Evolutionary conservation across 768 basidiomycete genomes (phyloP).

Genomic region (Rhodotorula sphaerocarpa): DNA sequence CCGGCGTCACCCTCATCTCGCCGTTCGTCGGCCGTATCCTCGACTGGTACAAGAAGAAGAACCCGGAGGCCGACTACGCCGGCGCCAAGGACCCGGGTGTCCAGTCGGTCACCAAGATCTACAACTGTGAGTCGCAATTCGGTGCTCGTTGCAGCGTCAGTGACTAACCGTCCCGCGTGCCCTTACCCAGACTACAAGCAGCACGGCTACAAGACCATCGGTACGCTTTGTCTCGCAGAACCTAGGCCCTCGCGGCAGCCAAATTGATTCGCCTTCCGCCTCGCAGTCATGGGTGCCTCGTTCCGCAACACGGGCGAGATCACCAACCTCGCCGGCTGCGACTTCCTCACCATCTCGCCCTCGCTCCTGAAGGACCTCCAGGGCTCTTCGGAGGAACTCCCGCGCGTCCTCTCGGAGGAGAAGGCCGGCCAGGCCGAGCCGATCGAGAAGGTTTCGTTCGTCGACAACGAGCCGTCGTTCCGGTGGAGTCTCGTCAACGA

Average conservation of each 20-base stretch:
- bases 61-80: conserved; percentile 70
- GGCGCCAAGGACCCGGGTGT: conserved; percentile 95
- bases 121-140: conserved; percentile 65
- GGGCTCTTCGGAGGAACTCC: conserved; percentile 65
- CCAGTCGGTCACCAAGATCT: conserved; percentile 88
- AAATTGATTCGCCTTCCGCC: neutral
- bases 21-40: conserved; percentile 91
- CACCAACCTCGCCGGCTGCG: conserved; percentile 86
- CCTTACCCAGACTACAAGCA: neutral
- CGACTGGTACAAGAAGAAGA: conserved; percentile 95
- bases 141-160: conserved; percentile 41
- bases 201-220: conserved; percentile 91
- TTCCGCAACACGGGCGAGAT: conserved; percentile 97
- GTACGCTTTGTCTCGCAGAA: neutral
- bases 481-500: conserved; percentile 87
- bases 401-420: conserved; percentile 68
- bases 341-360: conserved; percentile 94
- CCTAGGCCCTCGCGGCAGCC: too few relatives aligned
- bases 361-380: conserved; percentile 84
- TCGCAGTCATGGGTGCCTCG: conserved; percentile 87
- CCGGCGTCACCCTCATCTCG: conserved; percentile 94
- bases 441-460: conserved; percentile 68
- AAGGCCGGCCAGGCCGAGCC: conserved; percentile 47
- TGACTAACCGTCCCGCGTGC: neutral
- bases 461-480: conserved; percentile 95